Evolutionary conservation across 352 stramenopile genomes (phyloP).

Genomic region (Salisapilia sapeloensis): DNA sequence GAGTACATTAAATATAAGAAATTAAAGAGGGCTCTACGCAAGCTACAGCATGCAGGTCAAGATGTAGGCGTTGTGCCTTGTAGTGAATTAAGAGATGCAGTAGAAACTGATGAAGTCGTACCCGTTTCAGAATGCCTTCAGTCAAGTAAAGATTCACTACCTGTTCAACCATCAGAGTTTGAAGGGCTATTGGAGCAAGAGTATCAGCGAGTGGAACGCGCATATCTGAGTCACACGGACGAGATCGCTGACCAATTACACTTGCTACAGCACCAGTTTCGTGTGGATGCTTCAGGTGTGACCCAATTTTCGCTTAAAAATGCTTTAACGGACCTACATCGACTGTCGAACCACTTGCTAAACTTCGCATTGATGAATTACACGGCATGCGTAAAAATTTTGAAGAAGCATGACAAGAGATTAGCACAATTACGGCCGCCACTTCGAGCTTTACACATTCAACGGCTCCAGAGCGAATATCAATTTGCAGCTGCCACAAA

Average conservation of each 20-base stretch:
- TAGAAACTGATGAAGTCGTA: too few species aligned
- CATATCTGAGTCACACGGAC: constrained; percentile 75
- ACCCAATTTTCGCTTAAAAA: constrained; percentile 85
- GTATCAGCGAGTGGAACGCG: constrained; percentile 84
- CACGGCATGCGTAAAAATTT: constrained; percentile 95
- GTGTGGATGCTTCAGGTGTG: constrained; percentile 27
- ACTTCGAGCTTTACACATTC: constrained; percentile 16
- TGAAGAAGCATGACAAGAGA: constrained; percentile 96
- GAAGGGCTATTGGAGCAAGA: constrained; percentile 65
- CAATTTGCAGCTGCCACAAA: constrained; percentile 35
- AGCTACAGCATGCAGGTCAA: constrained; percentile 25
- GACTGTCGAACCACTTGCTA: constrained; percentile 85
- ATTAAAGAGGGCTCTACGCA: constrained; percentile 73
- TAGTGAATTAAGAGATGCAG: too few species aligned
- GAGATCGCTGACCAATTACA: constrained; percentile 77
- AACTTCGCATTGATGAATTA: constrained; percentile 98
- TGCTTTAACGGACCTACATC: constrained; percentile 88
- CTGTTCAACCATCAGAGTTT: constrained; percentile 27
- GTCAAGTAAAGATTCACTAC: too few species aligned
- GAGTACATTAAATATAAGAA: constrained; percentile 84
- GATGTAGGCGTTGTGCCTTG: constrained; percentile 2
- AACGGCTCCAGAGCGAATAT: constrained; percentile 23
- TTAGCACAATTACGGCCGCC: constrained; percentile 25
- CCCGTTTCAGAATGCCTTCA: too few species aligned
- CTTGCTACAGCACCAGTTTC: constrained; percentile 53